Evolutionary conservation across 1,139 yeast species (phyloP), one percentile per base, ranked within the genome.

Genomic region (Hansenula sp.): DNA sequence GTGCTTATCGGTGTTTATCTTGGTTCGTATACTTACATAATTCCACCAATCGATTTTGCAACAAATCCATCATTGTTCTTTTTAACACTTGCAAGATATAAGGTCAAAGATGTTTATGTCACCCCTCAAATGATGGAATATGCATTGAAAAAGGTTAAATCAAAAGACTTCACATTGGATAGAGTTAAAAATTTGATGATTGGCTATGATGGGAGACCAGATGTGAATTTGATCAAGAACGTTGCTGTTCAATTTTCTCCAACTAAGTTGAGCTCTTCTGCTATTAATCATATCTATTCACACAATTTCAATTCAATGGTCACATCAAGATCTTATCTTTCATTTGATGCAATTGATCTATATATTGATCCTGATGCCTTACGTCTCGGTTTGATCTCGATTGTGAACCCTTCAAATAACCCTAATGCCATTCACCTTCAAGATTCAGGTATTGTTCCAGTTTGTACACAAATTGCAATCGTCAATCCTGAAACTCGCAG

Each of bases 401-500:
- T 86, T 24, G 92, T 89, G 3, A 84, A 86, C 49, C 94, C 87
- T 20, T 73, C 74, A 2, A 81, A 76, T 41, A 76, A 75, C 38
- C 79, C 83, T 2, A 75, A 78, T 42, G 86, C 89, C 0, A 66
- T 92, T 40, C 83, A 82, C 47, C 66, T 94, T 14, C 96, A 89
- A 55, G 98, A 94, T 57, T 86, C 96, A 0, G 99, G 99, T 9
- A 85, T 90, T 75, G 97, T 90, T 0, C 95, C 97, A 0, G 92
- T 89, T 14, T 87, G 95, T 57, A 87, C 97, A 0, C 95, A 89
- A 57, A 79, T 94, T 32, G 94, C 96, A 1, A 86, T 92, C 46
- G 97, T 92, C 6, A 94, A 94, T 51, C 98, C 98, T 0, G 97
- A 90, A 59, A 92, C 97, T 0, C 64, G 77, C 37, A 66, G 68